Percentiles rank a stretch among this genome's conserved stretches.
These are phyloP conservation scores for Sporobolomyces pararoseus DNA, from an alignment of 768 basidiomycete genomes.

Conservation along the genomic window DNA sequence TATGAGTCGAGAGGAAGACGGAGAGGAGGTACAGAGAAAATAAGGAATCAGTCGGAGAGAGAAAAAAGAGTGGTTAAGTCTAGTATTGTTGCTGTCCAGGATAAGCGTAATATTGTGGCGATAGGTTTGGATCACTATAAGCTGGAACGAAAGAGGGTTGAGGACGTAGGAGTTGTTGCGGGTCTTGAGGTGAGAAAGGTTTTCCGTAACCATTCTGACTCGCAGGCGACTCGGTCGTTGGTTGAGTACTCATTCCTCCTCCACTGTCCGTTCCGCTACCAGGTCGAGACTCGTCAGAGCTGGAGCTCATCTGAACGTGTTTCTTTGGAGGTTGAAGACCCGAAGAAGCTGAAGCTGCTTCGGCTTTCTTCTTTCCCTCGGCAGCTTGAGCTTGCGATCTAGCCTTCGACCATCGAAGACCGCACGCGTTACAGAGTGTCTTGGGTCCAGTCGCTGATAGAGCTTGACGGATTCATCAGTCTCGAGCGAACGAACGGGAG, in stretches of 20 bases:
- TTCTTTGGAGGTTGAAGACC: background rate
- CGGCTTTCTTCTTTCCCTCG: conserved; percentile 20
- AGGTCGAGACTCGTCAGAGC: conserved; percentile 14
- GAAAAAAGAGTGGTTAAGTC: background rate
- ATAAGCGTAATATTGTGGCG: too few relatives aligned
- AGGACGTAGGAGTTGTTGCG: background rate
- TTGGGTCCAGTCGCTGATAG: conserved; percentile 63
- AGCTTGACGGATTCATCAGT: too few relatives aligned
- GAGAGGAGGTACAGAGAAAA: background rate
- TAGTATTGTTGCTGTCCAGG: too few relatives aligned
- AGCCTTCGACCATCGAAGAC: conserved; percentile 65
- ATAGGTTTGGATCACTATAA: too few relatives aligned
- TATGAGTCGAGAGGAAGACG: conserved; percentile 8
- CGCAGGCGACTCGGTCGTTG: conserved; percentile 17
- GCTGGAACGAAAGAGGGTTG: background rate
- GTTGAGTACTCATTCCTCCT: conserved; percentile 4
- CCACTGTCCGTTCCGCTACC: background rate
- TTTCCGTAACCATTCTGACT: background rate
- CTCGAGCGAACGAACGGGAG: background rate
- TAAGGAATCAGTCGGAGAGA: background rate
- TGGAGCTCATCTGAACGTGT: background rate
- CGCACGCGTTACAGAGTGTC: conserved; percentile 96
- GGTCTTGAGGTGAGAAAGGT: background rate
- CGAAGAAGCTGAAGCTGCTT: background rate
- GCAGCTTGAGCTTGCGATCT: conserved; percentile 13